Evolutionary conservation across 208 protist genomes (phyloP), one percentile per base, ranked within the genome.

Genomic region (Leishmania turanica): DNA sequence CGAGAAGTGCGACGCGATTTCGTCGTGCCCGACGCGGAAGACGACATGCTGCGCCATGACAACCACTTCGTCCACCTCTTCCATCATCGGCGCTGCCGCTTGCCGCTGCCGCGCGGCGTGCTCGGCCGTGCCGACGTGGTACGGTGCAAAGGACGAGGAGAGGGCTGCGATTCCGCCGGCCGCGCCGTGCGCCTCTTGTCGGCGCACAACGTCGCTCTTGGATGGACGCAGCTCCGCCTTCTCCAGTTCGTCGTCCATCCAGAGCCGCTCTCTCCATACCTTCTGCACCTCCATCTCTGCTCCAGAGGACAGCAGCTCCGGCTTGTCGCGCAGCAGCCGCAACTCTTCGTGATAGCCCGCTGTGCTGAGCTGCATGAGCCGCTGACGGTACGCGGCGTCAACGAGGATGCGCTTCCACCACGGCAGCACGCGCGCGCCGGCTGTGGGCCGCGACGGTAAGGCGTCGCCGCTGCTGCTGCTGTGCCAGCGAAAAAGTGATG

Each of bases 361-460:
- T 2, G 90, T 92, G 47, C 90, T 87, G 31, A 94, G 82, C 42
- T 84, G 74, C 68, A 73, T 88, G 15, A 97, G 77, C 17, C 87
- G 84, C 45, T 71, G 65, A 1, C 94, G 89, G 78, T 95, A 97
- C 31, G 45, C 79, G 2, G 60, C 40, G 60, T 93, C 84, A 8
- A 97, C 80, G 8, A 93, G 79, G 47, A 96, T 92, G 17, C 82
- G 86, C 84, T 93, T 92, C 94, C 94, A 97, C 94, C 94, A 97
- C 75, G 92, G 94, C 74, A 97, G 81, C 54, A 54, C 53, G 24
- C 13, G 49, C 24, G 60, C 70, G 31, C 37, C 62, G 60, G 31
- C 56, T 45, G 19, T 6, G 68, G 47, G 47, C 45, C 3, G 31
- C 66, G 37, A 17, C 11, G 24, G 4, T 69, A 17, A 24, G 9